Base-by-base conservation (phyloP, 2,329 filamentous ascomycete genomes). In the Tolypocladium nubicola region DNA sequence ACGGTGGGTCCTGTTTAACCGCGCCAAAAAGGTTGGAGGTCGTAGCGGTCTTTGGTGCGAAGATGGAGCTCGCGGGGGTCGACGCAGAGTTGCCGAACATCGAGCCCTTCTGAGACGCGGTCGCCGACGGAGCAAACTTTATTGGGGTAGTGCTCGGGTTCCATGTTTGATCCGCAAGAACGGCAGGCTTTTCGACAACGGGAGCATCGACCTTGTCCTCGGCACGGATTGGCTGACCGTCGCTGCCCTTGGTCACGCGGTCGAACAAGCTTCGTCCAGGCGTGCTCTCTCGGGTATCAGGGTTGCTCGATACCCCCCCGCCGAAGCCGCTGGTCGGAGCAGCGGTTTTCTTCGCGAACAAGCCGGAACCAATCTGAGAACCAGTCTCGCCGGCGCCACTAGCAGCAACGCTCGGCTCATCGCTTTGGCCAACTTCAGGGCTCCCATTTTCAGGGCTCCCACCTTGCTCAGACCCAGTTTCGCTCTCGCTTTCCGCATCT, bases 211-310 rank as follows among this genome's bases (percentile, higher is more conserved):
- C 65, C 55, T 57, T 52, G 58, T 68, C 60, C 56, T 69, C 63
- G 60, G 74, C 65, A 33, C 78, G 75, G 2, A 81, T 66, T 19
- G 78, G 76, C 57, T 82, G 75, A 1, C 79, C 79, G 59, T 80
- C 75, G 21, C 66, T 71, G 52, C 73, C 77, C 66, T 76, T 79
- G 6, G 74, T 78, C 9, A 84, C 74, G 39, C 81, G 78, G 43
- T 83, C 81, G 61, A 83, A 83, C 16, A 84, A 65, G 65, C 81
- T 83, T 52, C 75, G 73, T 23, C 73, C 75, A 26, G 77, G 72
- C 3, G 73, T 75, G 58, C 71, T 74, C 47, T 78, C 76, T 4
- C 75, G 72, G 2, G 72, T 76, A 7, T 73, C 75, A 10, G 75
- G 72, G 3, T 67, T 67, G 60, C 69, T 74, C 2, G 74, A 74